phyloP scores from a whole-genome alignment of 1,284 basidiomycete species.

The Megacollybia platyphylla region DNA sequence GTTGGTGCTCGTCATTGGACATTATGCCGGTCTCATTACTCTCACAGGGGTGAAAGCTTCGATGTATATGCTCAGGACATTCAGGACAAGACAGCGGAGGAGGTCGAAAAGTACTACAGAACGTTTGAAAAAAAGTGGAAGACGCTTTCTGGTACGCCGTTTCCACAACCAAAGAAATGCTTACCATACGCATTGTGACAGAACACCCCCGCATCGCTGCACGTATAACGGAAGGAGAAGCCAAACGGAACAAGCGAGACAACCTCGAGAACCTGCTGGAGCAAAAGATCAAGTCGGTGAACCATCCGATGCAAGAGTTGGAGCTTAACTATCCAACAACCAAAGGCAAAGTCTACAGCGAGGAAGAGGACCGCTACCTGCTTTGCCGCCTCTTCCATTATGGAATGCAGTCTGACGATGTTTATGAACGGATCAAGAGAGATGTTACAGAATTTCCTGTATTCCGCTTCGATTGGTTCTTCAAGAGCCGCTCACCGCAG shows the following conservation, averaged over 20 bases:
- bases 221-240: constrained; percentile 75
- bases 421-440: constrained; percentile 92
- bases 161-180: background rate
- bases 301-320: constrained; percentile 89
- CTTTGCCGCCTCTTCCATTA: constrained; percentile 88
- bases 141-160: constrained; percentile 56
- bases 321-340: constrained; percentile 91
- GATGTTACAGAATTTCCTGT: constrained; percentile 93
- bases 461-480: constrained; percentile 99
- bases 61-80: constrained; percentile 79
- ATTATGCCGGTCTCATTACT: constrained; percentile 3
- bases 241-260: constrained; percentile 78
- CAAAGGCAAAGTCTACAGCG: constrained; percentile 91
- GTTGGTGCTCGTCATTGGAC: constrained; percentile 22
- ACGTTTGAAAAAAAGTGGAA: constrained; percentile 89
- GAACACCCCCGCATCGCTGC: constrained; percentile 76
- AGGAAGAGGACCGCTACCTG: constrained; percentile 95
- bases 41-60: constrained; percentile 53
- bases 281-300: constrained; percentile 73
- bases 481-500: constrained; percentile 88
- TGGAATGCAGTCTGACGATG: constrained; percentile 84
- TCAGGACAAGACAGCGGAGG: constrained; percentile 73
- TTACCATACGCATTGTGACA: constrained; percentile 12
- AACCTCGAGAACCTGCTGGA: constrained; percentile 69
- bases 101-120: constrained; percentile 72